phyloP scores from a whole-genome alignment of 1,284 basidiomycete species.

The Cryptococcus maquisensis region DNA sequence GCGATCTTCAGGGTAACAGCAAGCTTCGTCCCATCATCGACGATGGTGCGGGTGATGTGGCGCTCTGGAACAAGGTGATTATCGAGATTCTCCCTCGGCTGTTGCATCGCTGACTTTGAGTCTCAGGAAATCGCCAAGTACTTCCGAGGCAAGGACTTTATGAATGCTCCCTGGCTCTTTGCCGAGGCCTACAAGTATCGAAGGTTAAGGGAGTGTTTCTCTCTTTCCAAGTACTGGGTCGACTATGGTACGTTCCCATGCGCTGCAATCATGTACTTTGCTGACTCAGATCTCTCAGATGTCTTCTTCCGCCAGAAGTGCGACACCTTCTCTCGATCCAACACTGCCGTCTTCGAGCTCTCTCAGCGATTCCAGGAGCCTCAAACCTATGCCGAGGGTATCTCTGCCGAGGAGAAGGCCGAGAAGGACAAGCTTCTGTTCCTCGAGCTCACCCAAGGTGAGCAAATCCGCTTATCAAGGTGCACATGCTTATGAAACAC shows the following conservation, averaged over 20 bases:
- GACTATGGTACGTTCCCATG: slow-evolving; percentile 59
- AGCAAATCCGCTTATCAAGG: slow-evolving; percentile 5
- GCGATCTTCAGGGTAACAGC: slow-evolving; percentile 70
- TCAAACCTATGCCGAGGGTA: slow-evolving; percentile 60
- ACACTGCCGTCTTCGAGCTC: slow-evolving; percentile 90
- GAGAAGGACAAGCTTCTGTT: slow-evolving; percentile 88
- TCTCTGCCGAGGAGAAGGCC: slow-evolving; percentile 58
- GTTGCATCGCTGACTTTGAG: background rate
- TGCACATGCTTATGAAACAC: background rate
- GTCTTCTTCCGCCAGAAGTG: slow-evolving; percentile 89
- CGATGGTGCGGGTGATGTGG: slow-evolving; percentile 88
- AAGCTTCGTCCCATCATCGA: slow-evolving; percentile 83
- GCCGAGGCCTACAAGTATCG: slow-evolving; percentile 98
- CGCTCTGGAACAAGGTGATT: slow-evolving; percentile 86
- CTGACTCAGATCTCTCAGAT: slow-evolving; percentile 25
- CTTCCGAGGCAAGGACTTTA: slow-evolving; percentile 94
- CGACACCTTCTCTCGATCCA: slow-evolving; percentile 91
- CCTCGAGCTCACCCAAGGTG: slow-evolving; percentile 84
- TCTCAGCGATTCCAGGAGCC: slow-evolving; percentile 88
- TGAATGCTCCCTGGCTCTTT: slow-evolving; percentile 91
- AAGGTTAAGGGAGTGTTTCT: slow-evolving; percentile 92
- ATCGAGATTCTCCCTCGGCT: background rate
- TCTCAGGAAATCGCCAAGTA: slow-evolving; percentile 73
- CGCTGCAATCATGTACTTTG: background rate
- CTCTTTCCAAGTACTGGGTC: slow-evolving; percentile 84